Base-by-base conservation (phyloP, 148 eudicot species). In the Tetragonia tetragonoides region DNA sequence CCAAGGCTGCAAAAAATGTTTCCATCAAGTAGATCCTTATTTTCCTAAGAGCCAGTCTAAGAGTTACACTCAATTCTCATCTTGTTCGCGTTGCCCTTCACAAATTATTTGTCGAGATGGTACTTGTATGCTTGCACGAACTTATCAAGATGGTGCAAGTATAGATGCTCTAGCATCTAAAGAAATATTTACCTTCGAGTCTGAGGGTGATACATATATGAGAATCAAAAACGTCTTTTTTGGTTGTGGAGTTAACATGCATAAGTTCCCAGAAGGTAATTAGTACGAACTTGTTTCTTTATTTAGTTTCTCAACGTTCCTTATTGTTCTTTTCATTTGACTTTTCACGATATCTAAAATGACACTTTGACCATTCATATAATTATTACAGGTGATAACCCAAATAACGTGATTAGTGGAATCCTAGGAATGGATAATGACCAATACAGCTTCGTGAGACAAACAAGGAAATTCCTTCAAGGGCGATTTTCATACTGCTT, bases 1-100 rank as follows among this genome's bases (percentile, higher is more conserved):
- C 24, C 69, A 80, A 46, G 82, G 78, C n/a, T 79, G 82, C 5
- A 3, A 37, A 2, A 60, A 66, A 6, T 79, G 81, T 24, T 79
- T 79, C 34, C 39, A 17, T 8, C 78, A 79, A 59, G 16, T 8
- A 37, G 57, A 40, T 24, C 73, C 73, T 6, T 28, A 9, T 24
- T 79, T 66, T 34, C 73, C 67, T 0, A 49, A 42, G 7, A 67
- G 41, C 20, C 66, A 10, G 0, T 79, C 81, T 2, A 51, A 34
- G 5, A 49, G 62, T 17, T 79, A 73, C 39, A 39, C 20, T 4
- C 42, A 17, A 1, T 3, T 73, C 53, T 23, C 75, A 42, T 70
- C 64, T 28, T 21, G 40, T 3, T 34, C 37, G 7, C 60, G 77
- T 8, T 1, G 20, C 12, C 3, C 49, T 44, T 2, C 24, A 28